Conservation (phyloP, 148 eudicot species). For the Pharnaceum exiguum region DNA sequence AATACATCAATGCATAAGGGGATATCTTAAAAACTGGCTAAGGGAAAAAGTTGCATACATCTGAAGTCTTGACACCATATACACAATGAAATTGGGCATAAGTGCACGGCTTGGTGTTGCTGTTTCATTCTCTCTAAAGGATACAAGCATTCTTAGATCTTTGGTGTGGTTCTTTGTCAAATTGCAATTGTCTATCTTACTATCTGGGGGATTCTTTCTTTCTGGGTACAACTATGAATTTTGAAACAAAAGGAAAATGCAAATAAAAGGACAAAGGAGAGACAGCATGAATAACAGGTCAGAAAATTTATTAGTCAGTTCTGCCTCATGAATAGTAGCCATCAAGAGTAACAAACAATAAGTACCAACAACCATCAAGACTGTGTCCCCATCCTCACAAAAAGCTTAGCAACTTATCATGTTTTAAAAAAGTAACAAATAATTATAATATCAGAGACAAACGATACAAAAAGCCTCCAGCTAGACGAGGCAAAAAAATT, state of each 20-base stretch:
- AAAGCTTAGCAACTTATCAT: constrained; percentile 16
- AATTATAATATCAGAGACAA: background rate
- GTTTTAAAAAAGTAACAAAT: background rate
- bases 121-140: constrained; percentile 3
- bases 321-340: constrained; percentile 29
- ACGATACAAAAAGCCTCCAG: constrained; percentile 26
- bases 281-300: constrained; percentile 9
- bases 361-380: constrained; percentile 35
- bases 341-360: constrained; percentile 36
- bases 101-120: no score
- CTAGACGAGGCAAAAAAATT: constrained; percentile 21
- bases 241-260: background rate
- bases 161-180: background rate
- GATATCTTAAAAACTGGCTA: no score
- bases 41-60: no score
- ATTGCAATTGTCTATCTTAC: constrained; percentile 5
- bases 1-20: no score
- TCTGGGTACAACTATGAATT: background rate
- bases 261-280: background rate
- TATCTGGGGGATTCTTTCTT: background rate
- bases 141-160: constrained; percentile 2
- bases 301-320: constrained; percentile 21
- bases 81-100: no score
- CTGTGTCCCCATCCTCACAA: constrained; percentile 35
- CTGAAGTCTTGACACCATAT: no score